Base-by-base conservation (phyloP, 2,329 filamentous ascomycete genomes). In the Colletotrichum australisinense region DNA sequence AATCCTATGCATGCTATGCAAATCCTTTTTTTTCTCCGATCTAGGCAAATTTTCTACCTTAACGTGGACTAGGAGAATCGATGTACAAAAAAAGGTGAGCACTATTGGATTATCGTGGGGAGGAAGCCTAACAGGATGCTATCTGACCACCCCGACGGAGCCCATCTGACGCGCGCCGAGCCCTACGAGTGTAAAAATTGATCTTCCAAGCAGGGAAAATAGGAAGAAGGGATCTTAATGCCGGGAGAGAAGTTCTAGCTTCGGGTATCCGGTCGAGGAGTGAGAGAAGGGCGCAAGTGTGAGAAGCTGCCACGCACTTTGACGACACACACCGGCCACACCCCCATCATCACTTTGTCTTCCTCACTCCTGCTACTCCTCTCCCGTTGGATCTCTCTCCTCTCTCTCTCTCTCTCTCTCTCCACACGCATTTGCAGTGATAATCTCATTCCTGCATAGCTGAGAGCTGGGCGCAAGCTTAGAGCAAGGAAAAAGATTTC, bases 251-350 rank as follows among this genome's bases (percentile, higher is more conserved):
- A 53, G 38, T 46, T 53, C 42, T 46, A 56, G 52, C 28, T 62
- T 65, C 67, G 59, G 70, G 70, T 35, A 64, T 60, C 46, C 46
- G 56, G 70, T 56, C 59, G 22, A 69, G 58, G 42, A 16, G 60
- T 7, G 38, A 42, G 38, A 35, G 32, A 35, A 35, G 32, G 32
- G 32, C 42, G n/a, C 35, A 67, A 63, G 46, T 64, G 62, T 42
- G 32, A 64, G 67, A 73, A 22, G 59, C 60, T 70, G 70, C 70
- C 70, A 73, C 70, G 67, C 67, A 73, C 67, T 69, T 22, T 19
- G 22, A 38, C 32, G 12, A 42, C 49, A n/a, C 63, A 28, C 38
- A 49, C 42, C n/a, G n/a, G n/a, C n/a, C n/a, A n/a, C n/a, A n/a
- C n/a, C n/a, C n/a, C n/a, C n/a, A n/a, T n/a, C n/a, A n/a, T n/a